Evolutionary conservation across 306 rosid species (phyloP).

Genomic region (Nissolia schottii): DNA sequence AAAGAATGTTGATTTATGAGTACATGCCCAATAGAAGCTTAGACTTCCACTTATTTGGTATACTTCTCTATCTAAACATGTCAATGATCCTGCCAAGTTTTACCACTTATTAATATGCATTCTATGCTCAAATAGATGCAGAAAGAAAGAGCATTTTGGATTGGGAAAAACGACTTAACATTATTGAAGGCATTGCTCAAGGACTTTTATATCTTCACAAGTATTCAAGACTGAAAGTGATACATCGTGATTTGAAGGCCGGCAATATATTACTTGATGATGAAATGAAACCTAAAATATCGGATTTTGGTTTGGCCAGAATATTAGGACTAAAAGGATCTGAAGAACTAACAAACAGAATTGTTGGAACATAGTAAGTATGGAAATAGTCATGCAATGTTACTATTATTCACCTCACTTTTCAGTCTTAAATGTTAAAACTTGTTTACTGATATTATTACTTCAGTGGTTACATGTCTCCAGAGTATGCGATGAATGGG

Average conservation of each 20-base stretch:
- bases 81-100: neutral
- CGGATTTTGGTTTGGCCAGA: constrained; percentile 47
- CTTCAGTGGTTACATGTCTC: constrained; percentile 29
- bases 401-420: neutral
- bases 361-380: constrained; percentile 40
- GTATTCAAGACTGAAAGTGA: constrained; percentile 39
- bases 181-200: constrained; percentile 39
- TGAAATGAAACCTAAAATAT: constrained; percentile 41
- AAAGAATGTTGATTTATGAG: constrained; percentile 27
- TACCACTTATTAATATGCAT: neutral
- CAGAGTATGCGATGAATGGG: constrained; percentile 31
- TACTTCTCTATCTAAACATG: neutral
- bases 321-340: constrained; percentile 25
- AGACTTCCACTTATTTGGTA: constrained; percentile 39
- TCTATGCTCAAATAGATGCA: constrained; percentile 9
- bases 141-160: neutral
- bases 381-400: neutral
- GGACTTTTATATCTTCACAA: constrained; percentile 35
- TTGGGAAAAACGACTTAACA: constrained; percentile 31
- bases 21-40: constrained; percentile 29
- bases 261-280: constrained; percentile 37
- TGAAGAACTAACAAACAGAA: constrained; percentile 36
- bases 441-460: neutral
- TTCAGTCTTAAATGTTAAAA: neutral
- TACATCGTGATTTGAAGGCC: constrained; percentile 43